These are phyloP conservation scores for Cucumis cinereus DNA, from an alignment of 306 rosid genomes.

Conservation along the genomic window DNA sequence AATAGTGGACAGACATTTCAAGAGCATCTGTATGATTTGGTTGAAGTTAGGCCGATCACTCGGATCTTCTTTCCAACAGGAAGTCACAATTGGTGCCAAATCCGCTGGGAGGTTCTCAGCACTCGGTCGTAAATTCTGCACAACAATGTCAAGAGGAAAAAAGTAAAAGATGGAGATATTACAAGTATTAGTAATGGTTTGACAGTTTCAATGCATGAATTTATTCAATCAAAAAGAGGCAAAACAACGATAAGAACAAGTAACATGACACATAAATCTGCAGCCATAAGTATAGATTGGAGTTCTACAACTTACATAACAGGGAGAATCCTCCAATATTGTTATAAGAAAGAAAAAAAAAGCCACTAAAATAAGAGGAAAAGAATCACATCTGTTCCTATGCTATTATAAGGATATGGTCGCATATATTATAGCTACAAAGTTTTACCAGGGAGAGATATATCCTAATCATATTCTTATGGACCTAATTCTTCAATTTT, in stretches of 20 bases:
- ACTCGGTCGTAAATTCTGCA: conserved; percentile 78
- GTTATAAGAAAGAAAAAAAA: not conserved
- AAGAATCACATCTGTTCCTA: not conserved
- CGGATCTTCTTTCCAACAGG: conserved; percentile 93
- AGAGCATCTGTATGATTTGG: conserved; percentile 77
- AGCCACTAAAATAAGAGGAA: not conserved
- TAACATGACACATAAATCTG: not conserved
- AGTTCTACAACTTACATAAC: not conserved
- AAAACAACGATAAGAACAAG: not conserved
- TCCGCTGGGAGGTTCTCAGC: conserved; percentile 75
- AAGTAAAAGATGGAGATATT: not conserved
- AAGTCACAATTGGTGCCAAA: conserved; percentile 57
- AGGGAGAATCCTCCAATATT: not conserved
- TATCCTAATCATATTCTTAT: not conserved
- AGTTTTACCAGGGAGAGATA: not conserved
- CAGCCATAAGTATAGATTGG: not conserved
- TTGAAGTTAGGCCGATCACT: conserved; percentile 57
- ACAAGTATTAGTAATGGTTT: not conserved
- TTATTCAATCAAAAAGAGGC: not conserved
- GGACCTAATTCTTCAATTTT: not conserved
- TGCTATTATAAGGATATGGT: not conserved
- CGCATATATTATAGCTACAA: not conserved
- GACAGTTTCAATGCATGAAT: not conserved
- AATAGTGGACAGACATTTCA: conserved; percentile 50
- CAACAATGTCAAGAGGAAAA: not conserved